Evolutionary conservation across 495 filamentous ascomycete genomes (phyloP).

Genomic region (Penicillium roqueforti): DNA sequence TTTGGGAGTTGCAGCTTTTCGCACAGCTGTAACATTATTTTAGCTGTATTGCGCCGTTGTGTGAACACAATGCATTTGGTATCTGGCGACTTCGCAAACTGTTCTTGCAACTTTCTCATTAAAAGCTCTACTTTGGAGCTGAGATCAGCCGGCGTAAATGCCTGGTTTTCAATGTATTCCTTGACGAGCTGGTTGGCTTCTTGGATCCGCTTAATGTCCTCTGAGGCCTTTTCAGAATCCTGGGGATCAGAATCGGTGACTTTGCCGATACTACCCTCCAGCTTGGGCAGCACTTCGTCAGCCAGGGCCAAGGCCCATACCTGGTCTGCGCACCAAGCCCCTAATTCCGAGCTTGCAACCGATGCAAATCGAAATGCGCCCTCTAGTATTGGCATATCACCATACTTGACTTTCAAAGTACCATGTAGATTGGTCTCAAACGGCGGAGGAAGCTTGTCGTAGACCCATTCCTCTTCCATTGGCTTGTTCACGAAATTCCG

Average conservation of each 20-base stretch:
- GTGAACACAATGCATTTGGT: constrained; percentile 89
- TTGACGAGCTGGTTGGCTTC: constrained; percentile 57
- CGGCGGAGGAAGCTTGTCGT: constrained; percentile 45
- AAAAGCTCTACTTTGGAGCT: constrained; percentile 73
- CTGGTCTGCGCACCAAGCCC: constrained; percentile 81
- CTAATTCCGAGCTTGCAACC: constrained; percentile 63
- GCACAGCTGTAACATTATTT: constrained; percentile 64
- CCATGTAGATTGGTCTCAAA: constrained; percentile 63
- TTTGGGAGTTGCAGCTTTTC: constrained; percentile 51
- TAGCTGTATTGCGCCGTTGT: constrained; percentile 70
- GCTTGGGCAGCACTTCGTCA: constrained; percentile 58
- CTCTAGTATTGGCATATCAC: constrained; percentile 52
- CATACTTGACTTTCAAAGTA: constrained; percentile 52
- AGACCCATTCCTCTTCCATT: constrained; percentile 56
- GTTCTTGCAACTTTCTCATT: constrained; percentile 47
- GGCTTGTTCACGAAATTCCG: constrained; percentile 56
- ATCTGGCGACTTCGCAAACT: constrained; percentile 53
- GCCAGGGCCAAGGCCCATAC: constrained; percentile 71
- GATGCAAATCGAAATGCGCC: constrained; percentile 56
- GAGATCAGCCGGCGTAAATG: constrained; percentile 41
- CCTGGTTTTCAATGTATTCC: constrained; percentile 43
- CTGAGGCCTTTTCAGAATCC: constrained; percentile 39
- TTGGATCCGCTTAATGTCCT: constrained; percentile 50
- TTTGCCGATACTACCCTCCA: constrained; percentile 55
- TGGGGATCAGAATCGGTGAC: constrained; percentile 23